Base-by-base conservation (phyloP, 2,329 filamentous ascomycete genomes). In the Claviceps pusilla region DNA sequence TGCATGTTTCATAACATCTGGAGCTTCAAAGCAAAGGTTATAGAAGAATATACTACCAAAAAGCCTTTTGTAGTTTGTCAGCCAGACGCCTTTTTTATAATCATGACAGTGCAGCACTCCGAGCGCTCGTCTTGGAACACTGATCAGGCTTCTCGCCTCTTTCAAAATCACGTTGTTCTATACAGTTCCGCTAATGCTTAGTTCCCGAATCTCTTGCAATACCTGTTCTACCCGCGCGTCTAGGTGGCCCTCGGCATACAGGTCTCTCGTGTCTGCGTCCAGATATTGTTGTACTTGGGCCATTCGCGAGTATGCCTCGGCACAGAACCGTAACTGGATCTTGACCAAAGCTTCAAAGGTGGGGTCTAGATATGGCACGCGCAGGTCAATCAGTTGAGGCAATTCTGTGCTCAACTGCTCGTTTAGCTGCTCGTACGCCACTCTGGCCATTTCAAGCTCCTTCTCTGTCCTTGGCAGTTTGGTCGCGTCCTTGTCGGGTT, bases 281-380 rank as follows among this genome's bases (percentile, higher is more conserved):
- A 98, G 77, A 68, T 96, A 97, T 73, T 98, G 93, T 73, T 98
- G 93, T 55, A 98, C 94, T 74, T 98, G 94, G 31, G 94, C 93
- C 93, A 98, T 98, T 50, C 93, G 79, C 58, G 84, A 90, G 71
- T 98, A 98, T 1, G 93, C 93, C 73, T 98, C 93, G 7, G 94
- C 93, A 65, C 94, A 98, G 75, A 98, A 98, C 42, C 93, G 80
- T 64, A 98, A 71, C 73, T 98, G 93, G 61, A 98, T 98, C 77
- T 98, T 98, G 68, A 98, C 93, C 52, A 98, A 82, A 0, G 94
- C 93, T 72, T 98, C 93, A 66, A 98, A 98, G 58, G 84, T 91
- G 0, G 94, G 94, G 64, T 98, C 93, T 55, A 98, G 81, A 67
- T 98, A 98, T 0, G 94, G 94, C 14, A 98, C 93, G 54, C 93